A percentile compares a stretch with the other conserved stretches of the same genome.
Evolutionary conservation across 2,329 filamentous ascomycete species (phyloP).

Genomic region (Ophiognomonia clavigignenti-juglandacearum): DNA sequence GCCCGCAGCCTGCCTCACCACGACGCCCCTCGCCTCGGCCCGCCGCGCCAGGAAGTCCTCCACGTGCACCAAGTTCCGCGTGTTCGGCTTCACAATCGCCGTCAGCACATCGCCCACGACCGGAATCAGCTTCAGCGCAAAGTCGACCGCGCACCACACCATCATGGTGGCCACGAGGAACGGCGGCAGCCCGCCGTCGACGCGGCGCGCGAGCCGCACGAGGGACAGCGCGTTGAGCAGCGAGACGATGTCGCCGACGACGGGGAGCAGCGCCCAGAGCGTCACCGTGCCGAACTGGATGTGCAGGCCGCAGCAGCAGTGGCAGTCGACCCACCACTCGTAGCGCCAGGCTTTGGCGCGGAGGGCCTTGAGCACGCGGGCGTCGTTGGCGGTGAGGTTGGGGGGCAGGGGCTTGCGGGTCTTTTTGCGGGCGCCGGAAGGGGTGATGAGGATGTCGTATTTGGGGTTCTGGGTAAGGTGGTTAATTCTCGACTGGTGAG

Average conservation of each 20-base stretch:
- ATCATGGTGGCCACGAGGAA: conserved; percentile 6
- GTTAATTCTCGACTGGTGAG: not conserved
- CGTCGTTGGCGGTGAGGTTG: conserved; percentile 8
- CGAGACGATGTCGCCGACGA: conserved; percentile 13
- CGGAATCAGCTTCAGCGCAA: conserved; percentile 12
- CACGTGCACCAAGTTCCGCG: conserved; percentile 10
- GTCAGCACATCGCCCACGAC: conserved; percentile 13
- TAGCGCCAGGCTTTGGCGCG: conserved; percentile 15
- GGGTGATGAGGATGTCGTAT: conserved; percentile 11
- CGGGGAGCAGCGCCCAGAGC: conserved; percentile 12
- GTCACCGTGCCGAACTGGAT: conserved; percentile 14
- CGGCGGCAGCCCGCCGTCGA: conserved; percentile 11
- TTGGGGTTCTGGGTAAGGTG: conserved; percentile 7
- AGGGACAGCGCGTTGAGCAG: conserved; percentile 13
- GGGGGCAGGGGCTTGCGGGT: conserved; percentile 9
- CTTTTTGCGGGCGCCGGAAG: conserved; percentile 14
- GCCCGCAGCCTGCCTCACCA: not conserved
- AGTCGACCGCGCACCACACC: conserved; percentile 12
- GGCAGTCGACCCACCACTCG: conserved; percentile 16
- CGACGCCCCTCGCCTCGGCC: not conserved
- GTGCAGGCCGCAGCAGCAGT: conserved; percentile 15
- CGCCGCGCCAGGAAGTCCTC: conserved; percentile 7
- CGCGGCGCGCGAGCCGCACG: conserved; percentile 8
- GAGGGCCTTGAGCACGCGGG: conserved; percentile 9
- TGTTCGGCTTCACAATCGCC: conserved; percentile 14